Base-by-base conservation (phyloP, 805 yeast genomes). In the Sugiyamaella mastotermitis region DNA sequence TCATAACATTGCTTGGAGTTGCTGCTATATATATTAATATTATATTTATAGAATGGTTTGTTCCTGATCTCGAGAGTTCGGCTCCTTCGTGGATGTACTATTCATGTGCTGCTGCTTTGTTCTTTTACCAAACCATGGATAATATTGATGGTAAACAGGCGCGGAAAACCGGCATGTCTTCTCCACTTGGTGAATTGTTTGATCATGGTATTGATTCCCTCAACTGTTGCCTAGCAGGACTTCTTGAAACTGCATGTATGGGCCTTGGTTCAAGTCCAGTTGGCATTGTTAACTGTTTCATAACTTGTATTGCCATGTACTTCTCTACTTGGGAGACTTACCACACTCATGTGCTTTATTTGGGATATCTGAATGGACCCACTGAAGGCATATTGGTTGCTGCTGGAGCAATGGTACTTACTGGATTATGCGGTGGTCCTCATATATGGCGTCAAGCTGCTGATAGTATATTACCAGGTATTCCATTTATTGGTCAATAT, bases 61-160 rank as follows among this genome's bases (percentile, higher is more conserved):
- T 85, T 52, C 95, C 96, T 4, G 72, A 72, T 46, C 68, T 87
- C 47, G 58, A 70, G 21, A 56, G 72, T 14, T 53, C 58, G 11
- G 72, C 74, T 9, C 96, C 97, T 9, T 58, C 72, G 22, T 83
- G 94, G 94, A 68, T 81, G 20, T 86, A 84, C 59, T 72, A 74
- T 49, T 68, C 81, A 38, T 83, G 83, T 56, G 96, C 94, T 0
- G 54, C 80, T 43, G 88, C 94, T 1, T 65, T 90, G 41, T 83
- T 88, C 58, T 69, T 87, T 72, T 90, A 90, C 62, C 97, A 92
- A 58, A 90, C 97, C 0, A 85, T 92, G 67, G 97, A 92, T 64
- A 95, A 95, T 4, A 84, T 95, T 58, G 97, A 90, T 63, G 97
- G 97, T 5, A 78, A 84, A 53, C 98, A 90, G 60, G 97, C 97